Conservation (phyloP, 331 rosid genomes). For the Quercus phellos region DNA sequence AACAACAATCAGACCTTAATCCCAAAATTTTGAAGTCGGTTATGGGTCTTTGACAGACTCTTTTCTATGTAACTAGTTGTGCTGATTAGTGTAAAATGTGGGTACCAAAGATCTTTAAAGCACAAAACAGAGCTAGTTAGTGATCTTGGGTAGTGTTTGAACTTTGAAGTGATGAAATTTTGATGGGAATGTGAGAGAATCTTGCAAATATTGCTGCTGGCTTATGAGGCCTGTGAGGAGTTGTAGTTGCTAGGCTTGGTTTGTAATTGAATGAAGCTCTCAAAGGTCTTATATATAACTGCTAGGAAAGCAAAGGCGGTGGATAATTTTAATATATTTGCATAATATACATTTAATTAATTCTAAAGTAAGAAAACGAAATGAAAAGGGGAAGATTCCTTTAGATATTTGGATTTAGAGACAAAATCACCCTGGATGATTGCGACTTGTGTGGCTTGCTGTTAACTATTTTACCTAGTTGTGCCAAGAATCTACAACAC, state of each 20-base stretch:
- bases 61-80: too few relatives aligned
- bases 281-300: slow-evolving; percentile 23
- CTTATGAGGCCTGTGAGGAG: too few relatives aligned
- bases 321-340: neutral
- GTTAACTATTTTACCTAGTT: neutral
- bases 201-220: too few relatives aligned
- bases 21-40: too few relatives aligned
- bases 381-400: slow-evolving; percentile 38
- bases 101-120: too few relatives aligned
- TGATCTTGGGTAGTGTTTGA: neutral
- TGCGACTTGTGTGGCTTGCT: slow-evolving; percentile 40
- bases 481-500: slow-evolving; percentile 37
- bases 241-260: neutral
- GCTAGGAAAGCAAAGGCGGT: neutral
- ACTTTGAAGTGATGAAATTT: too few relatives aligned
- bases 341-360: slow-evolving; percentile 1
- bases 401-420: slow-evolving; percentile 32
- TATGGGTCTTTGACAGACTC: too few relatives aligned
- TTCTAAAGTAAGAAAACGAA: neutral
- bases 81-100: too few relatives aligned
- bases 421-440: slow-evolving; percentile 33
- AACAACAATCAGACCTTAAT: too few relatives aligned
- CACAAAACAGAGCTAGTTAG: neutral
- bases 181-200: too few relatives aligned
- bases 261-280: neutral